Percentiles rank a stretch among this genome's conserved stretches.
phyloP scores from a whole-genome alignment of 352 stramenopile genomes.

The Pelagophyceae sp. region DNA sequence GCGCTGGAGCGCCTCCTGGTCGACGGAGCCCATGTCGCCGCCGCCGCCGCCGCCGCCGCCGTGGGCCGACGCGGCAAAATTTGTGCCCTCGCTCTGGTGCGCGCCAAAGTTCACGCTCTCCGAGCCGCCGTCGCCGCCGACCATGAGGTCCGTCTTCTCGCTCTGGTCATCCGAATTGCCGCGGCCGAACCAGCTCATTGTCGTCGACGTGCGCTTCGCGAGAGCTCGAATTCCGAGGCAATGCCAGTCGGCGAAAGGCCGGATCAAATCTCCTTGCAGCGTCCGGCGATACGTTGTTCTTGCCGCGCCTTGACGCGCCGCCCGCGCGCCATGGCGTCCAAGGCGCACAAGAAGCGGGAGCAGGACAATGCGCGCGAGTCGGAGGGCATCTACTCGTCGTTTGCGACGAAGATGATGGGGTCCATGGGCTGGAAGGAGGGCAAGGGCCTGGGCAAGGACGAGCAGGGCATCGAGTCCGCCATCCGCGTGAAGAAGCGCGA shows the following conservation, averaged over 20 bases:
- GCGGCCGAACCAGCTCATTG: background rate
- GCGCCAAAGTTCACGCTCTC: background rate
- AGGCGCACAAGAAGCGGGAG: background rate
- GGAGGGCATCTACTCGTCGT: background rate
- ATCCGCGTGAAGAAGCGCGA: conserved; percentile 73
- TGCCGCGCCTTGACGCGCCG: too few species aligned
- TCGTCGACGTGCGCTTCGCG: too few species aligned
- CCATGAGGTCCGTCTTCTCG: conserved; percentile 15
- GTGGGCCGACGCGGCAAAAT: background rate
- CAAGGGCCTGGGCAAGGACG: conserved; percentile 79
- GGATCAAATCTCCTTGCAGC: too few species aligned
- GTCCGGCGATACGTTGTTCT: too few species aligned
- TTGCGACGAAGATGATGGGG: background rate
- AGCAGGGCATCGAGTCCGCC: conserved; percentile 71
- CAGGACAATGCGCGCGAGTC: background rate
- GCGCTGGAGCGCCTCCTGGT: conserved; percentile 5
- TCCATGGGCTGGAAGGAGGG: conserved; percentile 32
- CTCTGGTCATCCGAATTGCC: background rate
- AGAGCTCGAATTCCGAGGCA: too few species aligned
- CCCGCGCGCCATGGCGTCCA: too few species aligned
- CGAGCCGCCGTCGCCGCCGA: background rate
- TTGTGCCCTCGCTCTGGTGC: background rate
- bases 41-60: background rate
- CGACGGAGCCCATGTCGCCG: background rate
- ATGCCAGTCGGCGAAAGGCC: too few species aligned